Evolutionary conservation across 768 basidiomycete genomes (phyloP), one percentile per base, ranked within the genome.

Genomic region (Lactifluus volemus): DNA sequence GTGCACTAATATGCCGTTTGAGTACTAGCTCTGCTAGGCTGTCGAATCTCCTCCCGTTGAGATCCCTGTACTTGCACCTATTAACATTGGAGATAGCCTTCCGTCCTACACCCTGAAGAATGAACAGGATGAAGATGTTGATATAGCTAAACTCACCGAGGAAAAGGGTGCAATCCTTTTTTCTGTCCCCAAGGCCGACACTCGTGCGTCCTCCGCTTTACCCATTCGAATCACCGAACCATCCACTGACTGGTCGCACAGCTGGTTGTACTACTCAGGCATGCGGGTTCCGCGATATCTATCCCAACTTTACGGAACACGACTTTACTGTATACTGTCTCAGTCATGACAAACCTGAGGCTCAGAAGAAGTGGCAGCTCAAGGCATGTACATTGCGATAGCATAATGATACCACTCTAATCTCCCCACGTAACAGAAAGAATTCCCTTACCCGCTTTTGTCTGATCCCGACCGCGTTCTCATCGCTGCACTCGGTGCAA

Each of bases 211-310:
- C 58, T 72, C 65, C 51, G 34, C 34, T 21, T 44, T 19, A 49
- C 21, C 17, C 11, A 5, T 42, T 32, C 59, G 29, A 51, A 36
- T 11, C 55, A 19, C n/a, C 12, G 55, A 17, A 55, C 41, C 62
- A 34, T 9, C 30, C n/a, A 21, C 48, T 52, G n/a, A 38, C 59
- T 12, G n/a, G 52, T 30, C 49, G 21, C 53, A 9, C 63, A 90
- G 89, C 88, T 55, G 93, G 95, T 36, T 97, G 95, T 75, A 98
- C 93, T 3, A 86, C 75, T 39, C 94, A 98, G 71, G 94, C 95
- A 0, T 98, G 95, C 70, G 89, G 86, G 4, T 98, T 89, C 79
- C 81, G 92, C 19, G 94, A 98, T 70, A 77, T 77, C 55, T 90
- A 88, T 71, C 81, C 84, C 5, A 86, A 89, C 64, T 95, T 95